phyloP scores from a whole-genome alignment of 495 filamentous ascomycete species.

The Xylaria bambusicola region DNA sequence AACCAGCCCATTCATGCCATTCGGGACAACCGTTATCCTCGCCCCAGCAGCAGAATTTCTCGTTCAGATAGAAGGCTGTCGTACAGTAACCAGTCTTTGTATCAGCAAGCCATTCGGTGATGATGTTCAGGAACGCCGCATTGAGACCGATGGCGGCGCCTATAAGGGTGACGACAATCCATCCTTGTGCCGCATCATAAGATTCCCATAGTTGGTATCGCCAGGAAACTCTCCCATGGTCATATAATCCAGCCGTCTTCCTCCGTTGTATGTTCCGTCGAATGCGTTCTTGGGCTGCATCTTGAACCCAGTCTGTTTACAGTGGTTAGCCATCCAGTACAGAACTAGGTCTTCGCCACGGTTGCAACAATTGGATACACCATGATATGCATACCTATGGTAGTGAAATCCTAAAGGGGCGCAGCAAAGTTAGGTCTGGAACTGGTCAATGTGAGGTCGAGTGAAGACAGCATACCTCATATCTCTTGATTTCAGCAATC shows the following conservation, averaged over 20 bases:
- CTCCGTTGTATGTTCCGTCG: constrained; percentile 74
- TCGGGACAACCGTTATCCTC: constrained; percentile 86
- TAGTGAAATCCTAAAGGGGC: constrained; percentile 69
- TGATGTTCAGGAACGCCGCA: constrained; percentile 90
- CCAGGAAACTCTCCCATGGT: constrained; percentile 75
- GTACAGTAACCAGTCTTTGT: constrained; percentile 93
- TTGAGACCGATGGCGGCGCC: constrained; percentile 91
- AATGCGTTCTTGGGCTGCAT: constrained; percentile 87
- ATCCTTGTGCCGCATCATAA: constrained; percentile 95
- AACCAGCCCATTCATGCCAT: constrained; percentile 86
- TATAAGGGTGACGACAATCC: constrained; percentile 96
- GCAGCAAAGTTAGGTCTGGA: background rate
- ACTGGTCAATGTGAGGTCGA: background rate
- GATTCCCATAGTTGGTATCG: constrained; percentile 78
- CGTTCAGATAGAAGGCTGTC: constrained; percentile 95
- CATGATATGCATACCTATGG: constrained; percentile 66
- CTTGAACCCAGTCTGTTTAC: constrained; percentile 86
- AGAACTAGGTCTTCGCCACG: background rate
- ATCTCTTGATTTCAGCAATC: constrained; percentile 96
- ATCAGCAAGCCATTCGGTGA: constrained; percentile 96
- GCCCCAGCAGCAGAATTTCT: constrained; percentile 98
- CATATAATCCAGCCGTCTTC: constrained; percentile 74
- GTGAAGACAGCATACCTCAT: constrained; percentile 64
- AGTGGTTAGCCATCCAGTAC: constrained; percentile 17
- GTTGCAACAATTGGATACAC: constrained; percentile 1